Conservation (phyloP, 129 eudicot species). For the Centrapalus pauciflorus region DNA sequence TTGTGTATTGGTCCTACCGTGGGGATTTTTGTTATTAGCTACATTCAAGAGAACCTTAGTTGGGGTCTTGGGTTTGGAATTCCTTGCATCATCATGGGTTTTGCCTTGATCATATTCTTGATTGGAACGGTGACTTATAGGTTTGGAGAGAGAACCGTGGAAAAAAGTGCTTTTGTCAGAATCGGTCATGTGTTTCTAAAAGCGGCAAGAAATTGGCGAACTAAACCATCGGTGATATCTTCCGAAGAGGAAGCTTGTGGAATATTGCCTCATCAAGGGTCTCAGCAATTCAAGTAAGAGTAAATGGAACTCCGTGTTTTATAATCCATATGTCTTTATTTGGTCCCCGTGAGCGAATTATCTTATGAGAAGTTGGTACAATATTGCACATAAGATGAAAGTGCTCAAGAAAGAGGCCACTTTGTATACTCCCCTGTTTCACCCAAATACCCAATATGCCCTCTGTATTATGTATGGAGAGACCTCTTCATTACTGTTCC, state of each 20-base stretch:
- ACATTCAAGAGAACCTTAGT: conserved; percentile 45
- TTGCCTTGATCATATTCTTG: conserved; percentile 31
- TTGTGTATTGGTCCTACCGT: conserved; percentile 28
- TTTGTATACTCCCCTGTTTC: too few relatives aligned
- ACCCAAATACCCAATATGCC: too few relatives aligned
- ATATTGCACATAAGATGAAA: too few relatives aligned
- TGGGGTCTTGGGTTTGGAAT: conserved; percentile 62
- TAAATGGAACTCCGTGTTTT: too few relatives aligned
- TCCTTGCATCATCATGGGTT: conserved; percentile 40
- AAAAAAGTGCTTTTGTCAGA: conserved; percentile 29
- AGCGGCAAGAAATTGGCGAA: conserved; percentile 31
- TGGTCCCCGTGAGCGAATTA: too few relatives aligned
- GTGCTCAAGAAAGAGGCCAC: too few relatives aligned
- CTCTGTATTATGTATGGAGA: too few relatives aligned
- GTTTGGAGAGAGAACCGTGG: conserved; percentile 18
- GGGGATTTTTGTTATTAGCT: conserved; percentile 18
- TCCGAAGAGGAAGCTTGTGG: conserved; percentile 24
- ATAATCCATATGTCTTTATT: too few relatives aligned
- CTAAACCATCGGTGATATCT: conserved; percentile 7
- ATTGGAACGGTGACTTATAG: conserved; percentile 42
- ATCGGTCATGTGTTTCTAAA: conserved; percentile 31
- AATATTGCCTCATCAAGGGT: conserved; percentile 15
- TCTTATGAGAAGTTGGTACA: too few relatives aligned
- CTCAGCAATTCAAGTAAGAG: too few relatives aligned
- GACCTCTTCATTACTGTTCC: too few relatives aligned